Evolutionary conservation across 2,329 filamentous ascomycete species (phyloP), one percentile per base, ranked within the genome.

Genomic region (Xylaria sp.): DNA sequence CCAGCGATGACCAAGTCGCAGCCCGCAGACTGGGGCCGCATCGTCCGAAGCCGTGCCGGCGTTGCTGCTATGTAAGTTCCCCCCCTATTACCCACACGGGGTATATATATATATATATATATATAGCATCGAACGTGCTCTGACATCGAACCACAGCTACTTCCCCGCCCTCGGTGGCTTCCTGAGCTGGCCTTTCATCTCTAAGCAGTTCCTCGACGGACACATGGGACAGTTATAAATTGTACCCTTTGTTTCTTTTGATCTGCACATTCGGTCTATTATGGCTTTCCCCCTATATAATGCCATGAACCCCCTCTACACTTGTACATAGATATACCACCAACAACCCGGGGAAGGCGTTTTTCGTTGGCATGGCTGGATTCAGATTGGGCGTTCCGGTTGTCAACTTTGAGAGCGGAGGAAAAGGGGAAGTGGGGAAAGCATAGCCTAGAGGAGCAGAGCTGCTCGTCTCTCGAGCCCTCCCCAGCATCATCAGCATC

Each of bases 131-230:
- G 44, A 11, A 41, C 34, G 50, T 50, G 42, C 41, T 59, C 52
- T 39, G 22, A 40, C 42, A 39, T 48, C 40, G 21, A 44, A 20
- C 11, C 18, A 56, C 41, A 76, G 74, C 37, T 76, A 69, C 66
- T 57, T 75, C 57, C 71, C 74, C 2, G 60, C 57, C 24, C 63
- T 71, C 39, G 58, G 54, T 3, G 20, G 66, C 7, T 59, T 75
- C 40, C 68, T 77, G n/a, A 70, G 70, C 47, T 76, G 75, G 75
- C 75, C 75, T 1, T 54, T 60, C 9, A 34, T 66, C 8, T 59
- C 59, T 43, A 41, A 53, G 39, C n/a, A 43, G 9, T 11, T 61
- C 24, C 20, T 71, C 7, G 61, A 70, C 54, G 68, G 68, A 24
- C 65, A 57, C 60, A 56, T 72, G 50, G 52, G 55, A 45, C 34